A percentile compares a stretch with the other conserved stretches of the same genome.
Evolutionary conservation across 345 rosid species (phyloP).

Genomic region (Chamaenerion angustifolium): DNA sequence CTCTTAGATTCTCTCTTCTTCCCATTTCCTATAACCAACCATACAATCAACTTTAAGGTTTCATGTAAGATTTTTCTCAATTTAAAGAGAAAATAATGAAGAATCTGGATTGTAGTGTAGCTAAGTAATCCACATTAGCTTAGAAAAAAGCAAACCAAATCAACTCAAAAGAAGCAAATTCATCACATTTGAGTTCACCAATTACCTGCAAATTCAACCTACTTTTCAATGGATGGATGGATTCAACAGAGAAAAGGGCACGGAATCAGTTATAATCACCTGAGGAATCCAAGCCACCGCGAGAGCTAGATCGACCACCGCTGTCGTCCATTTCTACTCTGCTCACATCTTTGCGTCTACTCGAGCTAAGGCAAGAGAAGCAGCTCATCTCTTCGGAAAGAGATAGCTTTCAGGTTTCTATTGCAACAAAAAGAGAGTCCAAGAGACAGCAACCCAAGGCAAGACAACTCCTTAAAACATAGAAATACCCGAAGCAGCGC

Average conservation of each 20-base stretch:
- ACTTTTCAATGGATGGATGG: too few species aligned
- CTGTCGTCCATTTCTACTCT: slow-evolving; percentile 67
- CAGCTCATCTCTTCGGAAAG: slow-evolving; percentile 44
- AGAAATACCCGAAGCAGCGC: not conserved
- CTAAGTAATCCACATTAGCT: too few species aligned
- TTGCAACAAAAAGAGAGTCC: not conserved
- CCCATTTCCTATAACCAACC: slow-evolving; percentile 6
- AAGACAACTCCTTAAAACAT: not conserved
- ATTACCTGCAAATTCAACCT: not conserved
- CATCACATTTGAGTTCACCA: not conserved
- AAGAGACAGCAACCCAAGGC: not conserved
- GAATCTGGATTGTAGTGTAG: too few species aligned
- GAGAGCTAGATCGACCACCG: slow-evolving; percentile 34
- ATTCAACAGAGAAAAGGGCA: not conserved
- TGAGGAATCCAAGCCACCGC: slow-evolving; percentile 27
- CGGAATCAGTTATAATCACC: slow-evolving; percentile 17
- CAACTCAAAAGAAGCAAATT: not conserved
- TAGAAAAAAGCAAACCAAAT: not conserved
- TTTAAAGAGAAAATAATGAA: too few species aligned
- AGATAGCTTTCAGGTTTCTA: not conserved
- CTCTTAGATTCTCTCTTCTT: slow-evolving; percentile 8
- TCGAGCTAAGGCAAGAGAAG: slow-evolving; percentile 60
- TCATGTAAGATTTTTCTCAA: too few species aligned
- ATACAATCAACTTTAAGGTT: not conserved
- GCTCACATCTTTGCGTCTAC: slow-evolving; percentile 23